These are phyloP conservation scores for Entonaema liquescens DNA, from an alignment of 495 filamentous ascomycete genomes.

Conservation along the genomic window DNA sequence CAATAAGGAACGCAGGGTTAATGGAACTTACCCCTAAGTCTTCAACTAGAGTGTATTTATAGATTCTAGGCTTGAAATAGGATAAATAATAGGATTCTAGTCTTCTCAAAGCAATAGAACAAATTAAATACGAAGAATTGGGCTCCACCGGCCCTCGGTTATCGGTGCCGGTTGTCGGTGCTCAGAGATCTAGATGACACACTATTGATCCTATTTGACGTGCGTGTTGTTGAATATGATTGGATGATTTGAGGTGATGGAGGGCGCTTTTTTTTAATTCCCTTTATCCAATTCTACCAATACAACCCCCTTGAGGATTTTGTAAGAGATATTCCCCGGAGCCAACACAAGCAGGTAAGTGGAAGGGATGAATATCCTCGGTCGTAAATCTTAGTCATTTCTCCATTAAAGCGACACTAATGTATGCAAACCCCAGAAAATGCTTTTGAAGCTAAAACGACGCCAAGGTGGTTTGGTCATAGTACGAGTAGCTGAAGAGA, in stretches of 20 bases:
- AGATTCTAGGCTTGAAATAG: neutral
- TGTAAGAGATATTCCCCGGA: neutral
- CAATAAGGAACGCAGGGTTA: neutral
- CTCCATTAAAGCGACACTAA: constrained; percentile 8
- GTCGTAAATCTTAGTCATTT: neutral
- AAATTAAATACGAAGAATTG: neutral
- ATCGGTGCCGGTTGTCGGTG: constrained; percentile 32
- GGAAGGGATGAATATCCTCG: constrained; percentile 10
- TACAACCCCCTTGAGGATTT: neutral
- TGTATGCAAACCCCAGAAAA: constrained; percentile 34
- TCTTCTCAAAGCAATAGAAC: neutral
- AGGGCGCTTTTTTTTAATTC: constrained; percentile 12
- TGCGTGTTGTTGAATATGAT: constrained; percentile 23
- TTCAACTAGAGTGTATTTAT: neutral
- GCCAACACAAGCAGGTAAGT: neutral
- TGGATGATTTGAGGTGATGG: constrained; percentile 24
- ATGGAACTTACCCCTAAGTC: neutral
- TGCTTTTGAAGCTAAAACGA: constrained; percentile 16
- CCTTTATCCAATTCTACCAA: constrained; percentile 10
- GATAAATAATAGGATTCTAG: neutral
- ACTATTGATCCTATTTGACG: constrained; percentile 28
- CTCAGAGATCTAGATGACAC: constrained; percentile 16
- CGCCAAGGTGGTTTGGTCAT: constrained; percentile 20
- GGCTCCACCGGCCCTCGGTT: constrained; percentile 13
- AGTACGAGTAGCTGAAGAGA: neutral